A percentile compares a stretch with the other conserved stretches of the same genome.
phyloP scores from a whole-genome alignment of 140 eudicot genomes.

The Bidens hawaiensis region DNA sequence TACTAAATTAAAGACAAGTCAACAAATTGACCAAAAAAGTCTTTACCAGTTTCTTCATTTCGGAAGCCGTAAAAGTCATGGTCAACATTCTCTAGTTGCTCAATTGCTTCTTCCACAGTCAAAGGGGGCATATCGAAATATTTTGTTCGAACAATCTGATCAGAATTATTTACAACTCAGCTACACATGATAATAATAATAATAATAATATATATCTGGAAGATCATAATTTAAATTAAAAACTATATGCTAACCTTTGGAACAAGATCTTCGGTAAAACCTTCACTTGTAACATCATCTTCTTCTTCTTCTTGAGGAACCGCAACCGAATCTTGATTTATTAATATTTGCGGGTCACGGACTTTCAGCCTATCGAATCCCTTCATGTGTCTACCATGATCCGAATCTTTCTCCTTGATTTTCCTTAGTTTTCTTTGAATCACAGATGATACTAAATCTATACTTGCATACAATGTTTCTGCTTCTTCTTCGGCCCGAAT shows the following conservation, averaged over 20 bases:
- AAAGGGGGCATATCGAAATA: slow-evolving; percentile 91
- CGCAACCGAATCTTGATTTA: slow-evolving; percentile 36
- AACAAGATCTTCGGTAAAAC: slow-evolving; percentile 43
- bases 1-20: background rate
- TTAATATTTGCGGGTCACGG: slow-evolving; percentile 39
- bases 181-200: background rate
- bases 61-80: slow-evolving; percentile 94
- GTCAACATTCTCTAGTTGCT: slow-evolving; percentile 89
- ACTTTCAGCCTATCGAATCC: slow-evolving; percentile 55
- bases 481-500: slow-evolving; percentile 86
- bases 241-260: slow-evolving; percentile 16
- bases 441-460: slow-evolving; percentile 72
- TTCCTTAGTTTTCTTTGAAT: slow-evolving; percentile 79
- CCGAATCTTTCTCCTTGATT: slow-evolving; percentile 90
- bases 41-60: slow-evolving; percentile 87
- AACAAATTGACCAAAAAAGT: background rate
- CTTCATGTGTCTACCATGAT: slow-evolving; percentile 89
- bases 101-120: slow-evolving; percentile 74
- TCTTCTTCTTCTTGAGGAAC: slow-evolving; percentile 48
- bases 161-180: background rate
- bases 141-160: slow-evolving; percentile 85
- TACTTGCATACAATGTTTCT: slow-evolving; percentile 64
- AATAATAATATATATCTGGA: background rate
- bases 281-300: slow-evolving; percentile 36
- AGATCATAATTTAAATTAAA: background rate